Conservation (phyloP, 2,329 filamentous ascomycete species). For the Taxawa tesnikishii region DNA sequence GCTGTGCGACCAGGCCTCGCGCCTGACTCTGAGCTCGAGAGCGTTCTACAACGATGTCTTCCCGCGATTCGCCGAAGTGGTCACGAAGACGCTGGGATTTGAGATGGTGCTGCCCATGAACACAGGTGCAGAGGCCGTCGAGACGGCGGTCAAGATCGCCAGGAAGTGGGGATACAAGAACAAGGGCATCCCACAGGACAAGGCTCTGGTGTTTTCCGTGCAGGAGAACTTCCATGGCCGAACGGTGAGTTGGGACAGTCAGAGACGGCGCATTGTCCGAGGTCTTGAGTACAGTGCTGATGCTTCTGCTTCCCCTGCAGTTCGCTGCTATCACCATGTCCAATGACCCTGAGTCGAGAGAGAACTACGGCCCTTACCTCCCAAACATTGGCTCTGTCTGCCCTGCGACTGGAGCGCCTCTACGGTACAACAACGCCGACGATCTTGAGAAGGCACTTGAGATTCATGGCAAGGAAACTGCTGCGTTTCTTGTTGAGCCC, state of each 20-base stretch:
- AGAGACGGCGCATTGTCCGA: too few relatives aligned
- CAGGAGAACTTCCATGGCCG: constrained; percentile 93
- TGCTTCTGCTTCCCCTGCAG: too few relatives aligned
- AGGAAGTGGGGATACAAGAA: constrained; percentile 97
- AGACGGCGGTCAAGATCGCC: constrained; percentile 92
- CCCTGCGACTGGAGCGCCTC: constrained; percentile 63
- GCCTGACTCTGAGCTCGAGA: constrained; percentile 81
- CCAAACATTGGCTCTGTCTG: constrained; percentile 70
- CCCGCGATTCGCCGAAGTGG: constrained; percentile 86
- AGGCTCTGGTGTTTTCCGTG: constrained; percentile 75
- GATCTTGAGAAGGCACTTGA: constrained; percentile 72
- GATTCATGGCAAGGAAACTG: constrained; percentile 70
- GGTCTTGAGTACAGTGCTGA: too few relatives aligned
- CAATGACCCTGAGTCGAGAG: constrained; percentile 85
- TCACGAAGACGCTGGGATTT: constrained; percentile 79
- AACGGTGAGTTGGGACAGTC: constrained; percentile 75
- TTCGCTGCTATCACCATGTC: constrained; percentile 95
- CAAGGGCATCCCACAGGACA: constrained; percentile 74
- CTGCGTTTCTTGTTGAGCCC: constrained; percentile 88
- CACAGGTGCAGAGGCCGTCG: constrained; percentile 89
- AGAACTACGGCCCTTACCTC: constrained; percentile 94
- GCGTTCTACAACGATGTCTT: constrained; percentile 99
- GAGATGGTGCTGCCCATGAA: constrained; percentile 99
- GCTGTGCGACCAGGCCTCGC: constrained; percentile 75
- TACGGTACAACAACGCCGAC: constrained; percentile 75